These are phyloP conservation scores for Globisporangium irregulare DNA, from an alignment of 352 stramenopile species.

Conservation along the genomic window DNA sequence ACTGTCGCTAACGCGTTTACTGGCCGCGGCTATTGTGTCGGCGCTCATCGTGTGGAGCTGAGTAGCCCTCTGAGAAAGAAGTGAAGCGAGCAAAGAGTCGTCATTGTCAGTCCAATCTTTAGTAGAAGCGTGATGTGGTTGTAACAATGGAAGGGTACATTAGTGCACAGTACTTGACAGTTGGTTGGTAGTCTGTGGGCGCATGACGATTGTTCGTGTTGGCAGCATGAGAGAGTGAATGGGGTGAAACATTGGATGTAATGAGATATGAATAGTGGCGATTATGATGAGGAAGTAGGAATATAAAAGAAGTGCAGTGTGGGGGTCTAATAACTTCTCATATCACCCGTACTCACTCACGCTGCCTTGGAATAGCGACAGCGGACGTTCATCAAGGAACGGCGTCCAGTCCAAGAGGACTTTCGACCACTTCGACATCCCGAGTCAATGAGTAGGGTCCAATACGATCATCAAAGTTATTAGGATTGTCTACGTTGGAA, in stretches of 20 bases:
- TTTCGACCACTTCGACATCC: slow-evolving; percentile 12
- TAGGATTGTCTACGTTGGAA: slow-evolving; percentile 26
- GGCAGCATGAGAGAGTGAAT: background rate
- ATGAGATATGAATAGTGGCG: background rate
- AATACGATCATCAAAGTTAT: slow-evolving; percentile 24
- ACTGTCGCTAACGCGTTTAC: background rate
- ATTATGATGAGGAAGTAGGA: background rate
- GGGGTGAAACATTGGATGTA: background rate
- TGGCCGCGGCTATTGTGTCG: background rate
- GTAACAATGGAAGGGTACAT: background rate
- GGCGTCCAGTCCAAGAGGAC: slow-evolving; percentile 15
- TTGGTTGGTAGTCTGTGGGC: background rate
- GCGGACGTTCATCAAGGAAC: slow-evolving; percentile 40
- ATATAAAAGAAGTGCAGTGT: background rate
- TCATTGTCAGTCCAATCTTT: background rate
- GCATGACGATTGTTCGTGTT: too few species aligned
- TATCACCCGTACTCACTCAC: slow-evolving; percentile 40
- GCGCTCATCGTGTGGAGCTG: background rate
- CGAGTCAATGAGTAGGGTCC: slow-evolving; percentile 18
- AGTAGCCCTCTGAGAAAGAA: background rate
- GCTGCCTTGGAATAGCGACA: slow-evolving; percentile 43
- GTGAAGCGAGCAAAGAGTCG: background rate
- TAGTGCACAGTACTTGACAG: background rate
- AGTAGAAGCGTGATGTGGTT: too few species aligned
- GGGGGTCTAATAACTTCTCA: slow-evolving; percentile 21